Evolutionary conservation across 2,329 filamentous ascomycete species (phyloP), one percentile per base, ranked within the genome.

Genomic region (Epicoccum nigrum): DNA sequence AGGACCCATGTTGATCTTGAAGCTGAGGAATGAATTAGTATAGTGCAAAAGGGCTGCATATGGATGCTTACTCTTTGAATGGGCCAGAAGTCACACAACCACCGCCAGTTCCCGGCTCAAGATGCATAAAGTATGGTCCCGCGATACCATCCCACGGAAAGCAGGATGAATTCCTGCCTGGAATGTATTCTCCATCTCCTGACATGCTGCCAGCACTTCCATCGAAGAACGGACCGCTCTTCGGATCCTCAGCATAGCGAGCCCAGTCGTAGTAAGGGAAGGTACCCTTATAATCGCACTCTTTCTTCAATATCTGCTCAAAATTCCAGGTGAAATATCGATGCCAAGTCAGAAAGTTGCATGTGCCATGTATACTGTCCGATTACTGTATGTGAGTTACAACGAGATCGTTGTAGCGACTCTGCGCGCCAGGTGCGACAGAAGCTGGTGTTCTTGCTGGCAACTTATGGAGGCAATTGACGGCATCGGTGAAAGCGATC

Each of bases 221-320:
- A 58, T 83, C 81, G 54, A 85, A 84, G 40, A 84, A 63, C 12
- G 81, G 78, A 0, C 80, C 82, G 47, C 75, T 73, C 52, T 46
- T 33, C 0, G 66, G 68, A 40, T 83, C 76, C 3, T 71, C 55
- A 2, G 76, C 69, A 65, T 76, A 77, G 41, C 74, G 73, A 8
- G 75, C 74, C 79, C 80, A 84, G 65, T 83, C 79, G 71, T 77
- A 80, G 69, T 81, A 82, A 2, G 75, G 76, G 38, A 74, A 68
- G 41, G 67, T 68, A 39, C 73, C 75, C 3, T 58, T 68, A 51
- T 37, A 78, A 33, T 71, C 73, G 41, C 76, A 77, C 45, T 77
- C 74, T 6, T 72, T 60, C 8, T 63, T 68, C 0, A 78, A 64
- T 1, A 72, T 70, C 44, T 73, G 60, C 53, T 78, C 76, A 51